These are phyloP conservation scores for Aspergillus terreus DNA, from an alignment of 2,329 filamentous ascomycete genomes.

Conservation along the genomic window DNA sequence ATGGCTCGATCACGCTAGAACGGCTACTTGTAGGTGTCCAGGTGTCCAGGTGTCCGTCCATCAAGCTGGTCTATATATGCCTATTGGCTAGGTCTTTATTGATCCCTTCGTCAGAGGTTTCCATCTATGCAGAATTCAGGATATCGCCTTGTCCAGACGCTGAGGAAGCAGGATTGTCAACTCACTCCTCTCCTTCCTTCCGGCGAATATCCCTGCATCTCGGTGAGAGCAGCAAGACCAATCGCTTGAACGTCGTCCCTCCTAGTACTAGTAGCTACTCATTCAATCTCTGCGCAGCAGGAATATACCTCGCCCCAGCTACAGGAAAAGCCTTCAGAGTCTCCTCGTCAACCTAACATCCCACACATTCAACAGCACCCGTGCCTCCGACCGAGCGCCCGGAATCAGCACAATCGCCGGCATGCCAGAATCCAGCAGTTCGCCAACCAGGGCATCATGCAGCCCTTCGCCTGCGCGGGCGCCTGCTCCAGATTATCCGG, in stretches of 20 bases:
- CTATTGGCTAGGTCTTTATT: too few species aligned
- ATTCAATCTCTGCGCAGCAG: background rate
- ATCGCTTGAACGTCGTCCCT: too few species aligned
- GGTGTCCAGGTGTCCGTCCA: background rate
- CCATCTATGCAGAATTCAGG: too few species aligned
- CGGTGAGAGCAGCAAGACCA: too few species aligned
- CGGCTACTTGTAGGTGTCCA: too few species aligned
- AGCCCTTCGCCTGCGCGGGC: conserved; percentile 48
- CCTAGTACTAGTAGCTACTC: too few species aligned
- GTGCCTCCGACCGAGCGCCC: conserved; percentile 23
- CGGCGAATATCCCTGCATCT: too few species aligned
- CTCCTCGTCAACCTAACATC: conserved; percentile 16
- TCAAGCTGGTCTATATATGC: conserved; percentile 12
- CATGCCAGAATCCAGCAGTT: conserved; percentile 60
- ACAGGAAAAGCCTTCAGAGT: conserved; percentile 7
- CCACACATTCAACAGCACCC: conserved; percentile 29
- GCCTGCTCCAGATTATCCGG: conserved; percentile 54
- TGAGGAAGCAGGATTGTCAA: too few species aligned
- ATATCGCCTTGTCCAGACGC: too few species aligned
- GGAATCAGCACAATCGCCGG: conserved; percentile 38
- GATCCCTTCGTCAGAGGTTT: too few species aligned
- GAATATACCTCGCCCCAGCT: conserved; percentile 13
- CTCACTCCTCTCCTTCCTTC: too few species aligned
- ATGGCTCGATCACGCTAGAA: too few species aligned
- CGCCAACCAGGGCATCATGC: conserved; percentile 62